phyloP scores from a whole-genome alignment of 2,329 filamentous ascomycete species.

The Fusarium abutilonis region DNA sequence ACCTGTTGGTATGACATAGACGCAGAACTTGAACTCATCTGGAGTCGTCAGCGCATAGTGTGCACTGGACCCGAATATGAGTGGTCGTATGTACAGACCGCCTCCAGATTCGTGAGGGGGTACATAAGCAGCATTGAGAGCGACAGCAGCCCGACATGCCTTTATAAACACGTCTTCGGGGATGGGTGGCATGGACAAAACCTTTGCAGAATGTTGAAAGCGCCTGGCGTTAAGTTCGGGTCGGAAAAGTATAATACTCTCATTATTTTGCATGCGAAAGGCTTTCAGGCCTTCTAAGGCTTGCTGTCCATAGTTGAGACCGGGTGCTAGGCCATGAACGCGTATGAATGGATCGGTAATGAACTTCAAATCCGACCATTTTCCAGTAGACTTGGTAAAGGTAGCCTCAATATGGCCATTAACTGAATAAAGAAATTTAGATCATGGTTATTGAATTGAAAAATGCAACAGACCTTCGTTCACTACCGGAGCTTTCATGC shows the following conservation, averaged over 20 bases:
- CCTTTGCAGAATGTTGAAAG: conserved; percentile 83
- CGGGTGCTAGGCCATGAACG: conserved; percentile 93
- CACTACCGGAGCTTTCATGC: conserved; percentile 88
- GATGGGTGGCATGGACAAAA: conserved; percentile 84
- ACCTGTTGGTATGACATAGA: conserved; percentile 90
- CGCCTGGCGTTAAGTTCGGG: conserved; percentile 84
- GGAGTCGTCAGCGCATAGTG: conserved; percentile 86
- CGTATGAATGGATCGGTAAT: conserved; percentile 84
- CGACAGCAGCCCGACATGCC: conserved; percentile 81
- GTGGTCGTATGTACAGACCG: conserved; percentile 89
- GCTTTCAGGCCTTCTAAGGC: conserved; percentile 97
- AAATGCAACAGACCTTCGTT: conserved; percentile 71
- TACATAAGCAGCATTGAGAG: conserved; percentile 88
- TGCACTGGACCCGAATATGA: conserved; percentile 85
- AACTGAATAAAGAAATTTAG: conserved; percentile 60
- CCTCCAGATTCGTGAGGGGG: conserved; percentile 89
- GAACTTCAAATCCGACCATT: conserved; percentile 82
- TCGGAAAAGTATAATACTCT: conserved; percentile 84
- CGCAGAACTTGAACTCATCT: conserved; percentile 90
- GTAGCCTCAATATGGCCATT: conserved; percentile 93
- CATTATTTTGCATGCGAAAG: conserved; percentile 80
- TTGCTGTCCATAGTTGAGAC: conserved; percentile 95
- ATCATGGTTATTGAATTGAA: not conserved
- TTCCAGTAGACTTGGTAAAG: conserved; percentile 76
- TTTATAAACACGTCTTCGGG: conserved; percentile 79